Base-by-base conservation (phyloP, 2,329 filamentous ascomycete species). In the Dothideomycetes sp. region DNA sequence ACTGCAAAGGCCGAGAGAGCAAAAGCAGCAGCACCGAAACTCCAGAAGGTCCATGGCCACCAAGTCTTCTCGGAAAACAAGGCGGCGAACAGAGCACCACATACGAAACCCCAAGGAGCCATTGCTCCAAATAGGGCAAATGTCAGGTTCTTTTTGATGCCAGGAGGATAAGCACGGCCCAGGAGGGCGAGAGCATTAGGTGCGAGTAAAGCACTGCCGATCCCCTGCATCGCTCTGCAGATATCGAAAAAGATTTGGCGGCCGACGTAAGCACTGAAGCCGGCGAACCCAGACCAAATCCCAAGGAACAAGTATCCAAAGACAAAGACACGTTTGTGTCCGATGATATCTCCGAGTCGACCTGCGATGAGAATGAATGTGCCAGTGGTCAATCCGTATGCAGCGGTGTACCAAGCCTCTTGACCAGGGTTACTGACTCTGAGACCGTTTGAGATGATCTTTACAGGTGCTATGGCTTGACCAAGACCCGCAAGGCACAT, bases 311-410 rank as follows among this genome's bases (percentile, higher is more conserved):
- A 47, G 41, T 60, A 65, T 2, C 64, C 64, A 31, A 64, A 53
- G 18, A 59, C 52, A 17, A 65, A 58, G 45, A 67, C 54, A 6
- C 55, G 54, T 47, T 64, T 65, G 55, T 67, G 60, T 5, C 64
- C 64, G 19, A 65, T 56, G 8, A 64, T 56, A 41, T 67, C 64
- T n/a, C 64, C 64, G 8, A 65, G 47, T n/a, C 63, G 56, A 9
- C 65, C 64, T 9, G 61, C 60, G 23, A 65, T 60, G 25, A 67
- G 55, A 43, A 68, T 67, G 47, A 67, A 66, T 4, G 63, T 65
- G 17, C 64, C 64, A 10, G 65, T 62, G 2, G 64, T 65, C 19
- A 67, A 50, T 30, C 54, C 57, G 52, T 65, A 68, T 10, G 55
- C 63, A 5, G 64, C 64, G 29, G 64, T 59, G 38, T 66, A 55